Percentiles rank a stretch among this genome's conserved stretches.
Conservation (phyloP, 2,329 filamentous ascomycete species). For the Apiospora koreana region DNA sequence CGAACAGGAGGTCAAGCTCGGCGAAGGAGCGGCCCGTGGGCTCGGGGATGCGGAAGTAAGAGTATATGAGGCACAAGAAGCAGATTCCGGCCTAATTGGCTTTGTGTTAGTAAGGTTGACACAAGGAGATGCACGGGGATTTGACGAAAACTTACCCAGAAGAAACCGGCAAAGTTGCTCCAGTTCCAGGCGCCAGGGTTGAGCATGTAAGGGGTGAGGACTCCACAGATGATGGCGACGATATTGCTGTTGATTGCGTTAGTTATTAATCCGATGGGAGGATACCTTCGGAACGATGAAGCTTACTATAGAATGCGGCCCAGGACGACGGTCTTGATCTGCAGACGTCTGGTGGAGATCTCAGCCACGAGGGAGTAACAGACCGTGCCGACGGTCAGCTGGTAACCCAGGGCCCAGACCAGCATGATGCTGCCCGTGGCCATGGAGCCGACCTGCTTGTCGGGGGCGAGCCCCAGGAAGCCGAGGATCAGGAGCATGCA, state of each 20-base stretch:
- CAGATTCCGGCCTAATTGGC: conserved; percentile 65
- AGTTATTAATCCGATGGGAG: neutral
- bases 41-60: conserved; percentile 80
- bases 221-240: conserved; percentile 77
- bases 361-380: conserved; percentile 89
- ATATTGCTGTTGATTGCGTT: conserved; percentile 60
- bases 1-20: conserved; percentile 83
- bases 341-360: conserved; percentile 76
- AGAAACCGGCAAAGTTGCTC: conserved; percentile 85
- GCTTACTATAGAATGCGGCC: conserved; percentile 73
- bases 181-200: conserved; percentile 87
- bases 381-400: conserved; percentile 84
- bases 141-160: conserved; percentile 58
- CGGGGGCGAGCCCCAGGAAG: conserved; percentile 75
- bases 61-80: conserved; percentile 79
- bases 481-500: conserved; percentile 80
- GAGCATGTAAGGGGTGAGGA: conserved; percentile 90
- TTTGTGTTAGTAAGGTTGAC: neutral
- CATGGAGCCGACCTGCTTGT: conserved; percentile 63
- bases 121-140: neutral
- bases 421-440: conserved; percentile 88
- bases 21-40: conserved; percentile 80
- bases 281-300: neutral
- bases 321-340: conserved; percentile 90
- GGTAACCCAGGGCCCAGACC: conserved; percentile 79